A percentile compares a stretch with the other conserved stretches of the same genome.
These are phyloP conservation scores for Medicago truncatula DNA, from an alignment of 306 rosid species.

Conservation along the genomic window MtrunA17r5.0-ANR NC_053043.1:5086001-5086500, in stretches of 20 bases:
- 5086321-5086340: no score
- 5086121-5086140: not conserved
- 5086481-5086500: conserved; percentile 4
- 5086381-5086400: conserved; percentile 14
- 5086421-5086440: conserved; percentile 12
- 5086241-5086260: no score
- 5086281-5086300: no score
- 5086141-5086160: no score
- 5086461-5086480: conserved; percentile 10
- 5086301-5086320: no score
- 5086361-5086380: conserved; percentile 22
- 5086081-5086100: conserved; percentile 3
- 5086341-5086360: no score
- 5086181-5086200: no score
- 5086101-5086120: conserved; percentile 1
- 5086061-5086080: conserved; percentile 4
- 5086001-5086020: not conserved
- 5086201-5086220: no score
- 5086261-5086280: no score
- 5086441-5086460: conserved; percentile 8
- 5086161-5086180: no score
- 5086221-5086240: no score
- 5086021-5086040: conserved; percentile 20
- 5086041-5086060: conserved; percentile 21
- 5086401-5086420: conserved; percentile 13